Percentiles rank a stretch among this genome's conserved stretches.
phyloP scores from a whole-genome alignment of 106 monocot species.

The Dendrobium huoshanense region DNA sequence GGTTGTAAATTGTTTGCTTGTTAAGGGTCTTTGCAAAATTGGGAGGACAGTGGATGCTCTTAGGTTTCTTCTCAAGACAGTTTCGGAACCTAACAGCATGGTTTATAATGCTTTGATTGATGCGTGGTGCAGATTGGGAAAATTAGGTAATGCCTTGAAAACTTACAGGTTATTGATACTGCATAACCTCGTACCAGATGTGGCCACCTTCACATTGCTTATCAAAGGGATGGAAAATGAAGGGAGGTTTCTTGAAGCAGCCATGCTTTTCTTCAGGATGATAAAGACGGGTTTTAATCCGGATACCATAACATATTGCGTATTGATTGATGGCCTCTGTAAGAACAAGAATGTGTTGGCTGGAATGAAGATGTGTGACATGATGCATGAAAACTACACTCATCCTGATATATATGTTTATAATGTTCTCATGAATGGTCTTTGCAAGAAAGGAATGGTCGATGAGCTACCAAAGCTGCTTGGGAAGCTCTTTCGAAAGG shows the following conservation, averaged over 20 bases:
- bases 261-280: constrained; percentile 40
- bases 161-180: constrained; percentile 12
- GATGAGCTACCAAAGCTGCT: constrained; percentile 21
- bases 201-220: constrained; percentile 35
- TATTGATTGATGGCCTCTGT: constrained; percentile 38
- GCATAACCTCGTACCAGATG: constrained; percentile 29
- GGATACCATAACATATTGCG: constrained; percentile 34
- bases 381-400: constrained; percentile 34
- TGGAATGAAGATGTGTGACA: constrained; percentile 27
- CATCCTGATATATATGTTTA: constrained; percentile 34
- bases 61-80: constrained; percentile 31
- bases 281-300: constrained; percentile 24
- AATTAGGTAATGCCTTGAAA: constrained; percentile 23
- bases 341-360: constrained; percentile 19
- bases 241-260: constrained; percentile 29
- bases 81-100: constrained; percentile 16
- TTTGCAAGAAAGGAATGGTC: constrained; percentile 19
- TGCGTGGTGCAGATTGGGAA: constrained; percentile 34
- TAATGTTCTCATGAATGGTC: constrained; percentile 45
- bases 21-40: constrained; percentile 33
- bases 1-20: constrained; percentile 30
- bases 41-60: constrained; percentile 37
- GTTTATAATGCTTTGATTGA: constrained; percentile 42
- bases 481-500: constrained; percentile 7
- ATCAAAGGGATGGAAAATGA: constrained; percentile 31